Conservation (phyloP, 164 flowering plant species). For the Tetracentron sinense region DNA sequence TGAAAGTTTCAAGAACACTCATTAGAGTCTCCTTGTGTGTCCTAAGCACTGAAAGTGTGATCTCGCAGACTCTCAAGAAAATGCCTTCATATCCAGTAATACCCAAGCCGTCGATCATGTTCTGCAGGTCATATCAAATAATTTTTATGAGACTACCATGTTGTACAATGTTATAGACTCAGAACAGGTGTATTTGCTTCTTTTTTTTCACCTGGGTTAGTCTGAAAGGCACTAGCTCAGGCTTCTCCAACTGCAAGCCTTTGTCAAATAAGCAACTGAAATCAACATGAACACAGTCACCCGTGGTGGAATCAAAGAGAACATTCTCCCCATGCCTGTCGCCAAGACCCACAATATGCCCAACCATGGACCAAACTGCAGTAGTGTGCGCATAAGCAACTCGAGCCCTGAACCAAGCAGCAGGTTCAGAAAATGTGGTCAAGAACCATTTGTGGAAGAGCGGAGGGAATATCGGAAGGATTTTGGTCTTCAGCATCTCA, state of each 20-base stretch:
- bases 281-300: constrained; percentile 99
- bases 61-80: constrained; percentile 85
- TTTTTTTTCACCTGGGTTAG: constrained; percentile 76
- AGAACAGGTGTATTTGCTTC: neutral
- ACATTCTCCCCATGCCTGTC: constrained; percentile 99
- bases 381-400: constrained; percentile 96
- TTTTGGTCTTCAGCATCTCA: constrained; percentile 82
- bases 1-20: constrained; percentile 96
- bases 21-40: constrained; percentile 82
- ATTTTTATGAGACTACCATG: neutral
- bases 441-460: constrained; percentile 93
- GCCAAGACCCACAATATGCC: constrained; percentile 97
- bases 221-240: constrained; percentile 98
- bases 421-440: constrained; percentile 95
- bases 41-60: constrained; percentile 86
- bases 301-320: constrained; percentile 97
- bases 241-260: constrained; percentile 94
- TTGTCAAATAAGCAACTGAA: constrained; percentile 99
- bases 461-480: constrained; percentile 97
- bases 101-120: constrained; percentile 97
- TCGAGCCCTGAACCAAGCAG: constrained; percentile 98
- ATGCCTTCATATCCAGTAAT: constrained; percentile 95
- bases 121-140: constrained; percentile 38
- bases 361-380: constrained; percentile 99
- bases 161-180: neutral